Evolutionary conservation across 805 yeast genomes (phyloP).

Genomic region (Wickerhamiella kurtzmanii): DNA sequence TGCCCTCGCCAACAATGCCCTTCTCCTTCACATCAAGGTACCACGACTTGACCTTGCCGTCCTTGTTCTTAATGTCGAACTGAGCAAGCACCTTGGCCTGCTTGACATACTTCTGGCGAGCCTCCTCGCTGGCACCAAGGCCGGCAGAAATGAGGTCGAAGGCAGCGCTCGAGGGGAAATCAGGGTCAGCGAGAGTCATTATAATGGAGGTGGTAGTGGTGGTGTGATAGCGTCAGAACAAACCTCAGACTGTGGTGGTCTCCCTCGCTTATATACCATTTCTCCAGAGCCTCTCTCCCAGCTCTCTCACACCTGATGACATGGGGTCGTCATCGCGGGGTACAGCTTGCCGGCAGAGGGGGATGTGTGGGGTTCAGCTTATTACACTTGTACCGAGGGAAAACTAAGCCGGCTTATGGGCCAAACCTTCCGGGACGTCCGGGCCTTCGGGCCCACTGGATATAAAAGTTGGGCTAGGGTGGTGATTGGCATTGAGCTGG

Average conservation of each 20-base stretch:
- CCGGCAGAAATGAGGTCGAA: slow-evolving; percentile 27
- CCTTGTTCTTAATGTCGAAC: slow-evolving; percentile 53
- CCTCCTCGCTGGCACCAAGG: slow-evolving; percentile 21
- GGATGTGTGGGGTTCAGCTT: neutral
- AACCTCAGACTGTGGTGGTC: neutral
- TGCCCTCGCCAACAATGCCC: slow-evolving; percentile 38
- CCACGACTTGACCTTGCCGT: slow-evolving; percentile 50
- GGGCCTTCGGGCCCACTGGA: too few relatives aligned
- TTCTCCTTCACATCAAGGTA: slow-evolving; percentile 48
- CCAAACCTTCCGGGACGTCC: neutral
- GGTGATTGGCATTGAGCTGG: too few relatives aligned
- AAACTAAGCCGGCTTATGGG: neutral
- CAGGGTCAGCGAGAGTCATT: slow-evolving; percentile 21
- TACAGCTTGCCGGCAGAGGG: slow-evolving; percentile 1
- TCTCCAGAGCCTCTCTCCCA: neutral
- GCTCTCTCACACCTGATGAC: neutral
- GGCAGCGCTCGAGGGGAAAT: slow-evolving; percentile 28
- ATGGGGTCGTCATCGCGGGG: neutral
- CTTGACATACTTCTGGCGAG: slow-evolving; percentile 26
- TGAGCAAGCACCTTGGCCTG: slow-evolving; percentile 48
- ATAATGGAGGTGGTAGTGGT: neutral
- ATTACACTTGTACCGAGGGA: neutral
- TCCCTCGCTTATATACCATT: slow-evolving; percentile 2
- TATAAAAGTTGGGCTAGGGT: neutral
- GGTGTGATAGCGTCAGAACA: neutral